Evolutionary conservation across 192 early-diverging fungal species (phyloP), one percentile per base, ranked within the genome.

Genomic region (Rhizophagus sp.): DNA sequence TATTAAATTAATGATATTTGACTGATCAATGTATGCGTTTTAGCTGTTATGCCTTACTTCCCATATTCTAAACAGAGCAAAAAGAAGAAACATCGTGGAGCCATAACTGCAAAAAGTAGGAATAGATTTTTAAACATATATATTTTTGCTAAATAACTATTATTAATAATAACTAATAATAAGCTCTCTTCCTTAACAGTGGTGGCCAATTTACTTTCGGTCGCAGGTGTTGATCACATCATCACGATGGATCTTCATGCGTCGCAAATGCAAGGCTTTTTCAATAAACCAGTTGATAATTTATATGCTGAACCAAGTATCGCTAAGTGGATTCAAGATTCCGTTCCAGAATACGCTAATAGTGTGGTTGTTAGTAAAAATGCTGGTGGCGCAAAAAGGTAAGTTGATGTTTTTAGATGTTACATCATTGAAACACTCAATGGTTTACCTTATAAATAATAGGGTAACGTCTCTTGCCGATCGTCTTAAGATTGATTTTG

Each of bases 161-260:
- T 9, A 41, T 30, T 79, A 71, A 71, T 30, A 30, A 30, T 81
- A 33, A 41, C 19, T 79, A 71, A 71, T 79, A 71, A 71, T n/a
- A 41, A 36, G 13, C 47, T 73, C 2, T 4, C 22, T 52, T n/a
- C 33, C 74, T 62, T 50, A 27, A 22, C 78, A 92, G 92, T 99
- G 70, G 91, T 97, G 62, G 97, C 97, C 52, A 97, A 93, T 84
- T 97, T 98, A 93, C 88, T 99, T 61, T 92, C 90, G 0, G 96
- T 97, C 63, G 90, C 96, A 13, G 98, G 98, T 27, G 97, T 96
- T 3, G 96, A 99, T 86, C 98, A 99, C 88, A 90, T 99, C 57
- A 98, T 99, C 84, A 99, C 98, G 12, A 95, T 99, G 93, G 98
- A 99, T 78, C 87, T 99, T 75, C 98, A 99, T 82, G 94, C 94